Evolutionary conservation across 192 early-diverging fungal genomes (phyloP).

Genomic region (Podila minutissima): DNA sequence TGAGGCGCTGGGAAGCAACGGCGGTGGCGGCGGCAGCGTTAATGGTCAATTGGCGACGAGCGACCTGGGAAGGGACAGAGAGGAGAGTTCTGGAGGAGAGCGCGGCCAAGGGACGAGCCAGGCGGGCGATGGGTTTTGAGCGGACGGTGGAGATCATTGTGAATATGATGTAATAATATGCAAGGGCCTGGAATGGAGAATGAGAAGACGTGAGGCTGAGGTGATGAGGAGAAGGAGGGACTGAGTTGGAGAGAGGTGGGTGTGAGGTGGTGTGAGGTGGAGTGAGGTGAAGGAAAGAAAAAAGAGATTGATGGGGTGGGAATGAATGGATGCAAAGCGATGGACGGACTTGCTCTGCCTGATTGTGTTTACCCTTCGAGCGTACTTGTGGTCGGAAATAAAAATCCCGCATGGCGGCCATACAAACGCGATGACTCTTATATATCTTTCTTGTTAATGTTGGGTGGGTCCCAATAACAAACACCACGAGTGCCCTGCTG

Average conservation of each 20-base stretch:
- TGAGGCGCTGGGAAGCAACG: conserved; percentile 32
- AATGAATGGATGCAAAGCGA: not conserved
- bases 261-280: not conserved
- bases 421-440: too few species aligned
- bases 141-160: conserved; percentile 51
- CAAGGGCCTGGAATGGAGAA: too few species aligned
- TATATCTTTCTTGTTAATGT: too few species aligned
- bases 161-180: not conserved
- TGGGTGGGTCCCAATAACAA: too few species aligned
- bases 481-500: too few species aligned
- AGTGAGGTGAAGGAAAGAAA: conserved; percentile 3
- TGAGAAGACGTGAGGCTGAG: not conserved
- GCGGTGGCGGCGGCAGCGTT: conserved; percentile 40
- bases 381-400: too few species aligned
- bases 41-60: conserved; percentile 45
- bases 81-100: conserved; percentile 29
- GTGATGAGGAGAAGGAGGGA: not conserved
- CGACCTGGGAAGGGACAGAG: conserved; percentile 15
- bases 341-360: not conserved
- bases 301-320: not conserved
- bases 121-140: conserved; percentile 44
- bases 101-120: conserved; percentile 38
- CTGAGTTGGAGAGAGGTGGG: not conserved
- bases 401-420: too few species aligned
- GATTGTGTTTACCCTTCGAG: too few species aligned